Evolutionary conservation across 2,329 filamentous ascomycete genomes (phyloP), one percentile per base, ranked within the genome.

Genomic region (Epicoccum sorghinum): DNA sequence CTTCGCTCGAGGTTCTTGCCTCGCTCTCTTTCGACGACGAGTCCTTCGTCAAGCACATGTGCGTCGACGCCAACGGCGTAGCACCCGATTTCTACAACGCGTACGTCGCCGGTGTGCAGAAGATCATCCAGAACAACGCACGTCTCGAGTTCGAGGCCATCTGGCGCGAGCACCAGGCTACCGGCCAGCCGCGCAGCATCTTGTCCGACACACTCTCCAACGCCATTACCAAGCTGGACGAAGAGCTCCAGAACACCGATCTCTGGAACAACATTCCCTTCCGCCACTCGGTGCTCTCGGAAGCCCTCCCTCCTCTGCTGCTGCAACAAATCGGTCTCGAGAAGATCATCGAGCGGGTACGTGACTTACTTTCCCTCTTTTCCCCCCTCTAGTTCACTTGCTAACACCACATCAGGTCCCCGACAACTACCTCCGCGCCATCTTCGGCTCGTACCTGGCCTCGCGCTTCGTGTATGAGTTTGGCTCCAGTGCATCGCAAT

Each of bases 381-480:
- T n/a, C 25, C 18, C 10, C 4, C 27, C 23, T n/a, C 14, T 9
- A 27, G 12, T n/a, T n/a, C 4, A 13, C 7, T 32, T 9, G 50
- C 63, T 73, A 62, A 74, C 47, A 35, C 24, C 40, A 13, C 42
- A 56, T 37, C 27, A 87, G 85, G 86, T 99, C 22, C 95, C 95
- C 0, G 91, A 96, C 58, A 89, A 87, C 65, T 99, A 99, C 73
- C 85, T 99, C 59, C 86, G 92, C 62, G 89, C 93, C 62, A 98
- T 99, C 74, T 99, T 99, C 72, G 95, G 95, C 65, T 96, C 90
- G 73, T 97, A 93, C 78, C 82, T 99, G 64, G 93, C 95, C 43
- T 96, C 90, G 70, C 89, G 95, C 38, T 99, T 99, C 74, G 91
- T 99, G 36, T 99, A 99, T 76, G 87, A 96, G 75, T 95, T 93